Evolutionary conservation across 2,329 filamentous ascomycete species (phyloP), one percentile per base, ranked within the genome.

Genomic region (Aspergillus awamori): DNA sequence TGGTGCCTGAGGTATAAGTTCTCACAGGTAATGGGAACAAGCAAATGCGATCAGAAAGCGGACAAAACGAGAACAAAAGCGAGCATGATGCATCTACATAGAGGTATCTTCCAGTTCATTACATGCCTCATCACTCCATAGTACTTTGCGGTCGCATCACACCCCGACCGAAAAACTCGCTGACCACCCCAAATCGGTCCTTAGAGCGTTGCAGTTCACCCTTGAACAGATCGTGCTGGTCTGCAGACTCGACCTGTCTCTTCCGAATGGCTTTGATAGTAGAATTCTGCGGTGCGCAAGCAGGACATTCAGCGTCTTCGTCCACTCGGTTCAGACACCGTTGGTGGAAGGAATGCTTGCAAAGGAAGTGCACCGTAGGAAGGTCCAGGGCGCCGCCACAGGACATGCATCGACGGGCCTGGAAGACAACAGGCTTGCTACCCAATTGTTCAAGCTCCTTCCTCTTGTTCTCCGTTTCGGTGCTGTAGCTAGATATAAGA

Each of bases 341-440:
- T 79, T 96, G 92, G 74, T 99, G 95, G 82, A 97, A 99, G 63
- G 89, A 93, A 76, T 99, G 95, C 76, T 96, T 97, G 81, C 95
- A 99, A 65, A 99, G 79, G 75, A 99, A 99, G 74, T 99, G 95
- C 52, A 99, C 93, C 0, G 89, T 91, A 0, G 95, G 95, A 11
- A 98, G 82, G 66, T 97, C 93, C 17, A 98, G 83, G 26, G 86
- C 84, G 39, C 87, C 85, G 15, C 87, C 87, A 74, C 95, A 99
- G 55, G 90, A 88, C 28, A 90, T 89, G 75, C 95, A 99, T 55
- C 95, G 86, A 36, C 93, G 93, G 0, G 93, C 89, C 74, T 96
- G 92, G 82, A 99, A 98, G 1, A 96, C 90, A 20, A 89, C 88
- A 0, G 95, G 93, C 72, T 96, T 94, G 8, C 84, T 84, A 7